Evolutionary conservation across 1,139 yeast species (phyloP).

Genomic region (Martiniozyma asiatica): DNA sequence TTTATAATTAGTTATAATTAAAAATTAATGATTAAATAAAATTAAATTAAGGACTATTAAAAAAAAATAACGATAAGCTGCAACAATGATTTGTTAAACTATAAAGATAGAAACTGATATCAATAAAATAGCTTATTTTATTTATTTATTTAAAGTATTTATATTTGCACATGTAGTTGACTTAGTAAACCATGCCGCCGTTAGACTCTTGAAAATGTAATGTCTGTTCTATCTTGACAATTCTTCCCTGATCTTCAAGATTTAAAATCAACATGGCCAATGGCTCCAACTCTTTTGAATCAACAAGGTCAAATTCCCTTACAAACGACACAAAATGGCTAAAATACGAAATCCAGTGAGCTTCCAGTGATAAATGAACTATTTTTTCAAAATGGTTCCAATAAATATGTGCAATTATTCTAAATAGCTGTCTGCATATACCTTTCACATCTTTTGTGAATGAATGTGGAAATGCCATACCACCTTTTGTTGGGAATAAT

Average conservation of each 20-base stretch:
- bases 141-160: too few relatives aligned
- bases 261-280: constrained; percentile 62
- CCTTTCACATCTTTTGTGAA: constrained; percentile 75
- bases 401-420: constrained; percentile 93
- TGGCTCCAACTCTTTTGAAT: constrained; percentile 70
- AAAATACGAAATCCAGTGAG: constrained; percentile 96
- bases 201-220: constrained; percentile 1
- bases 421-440: constrained; percentile 82
- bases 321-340: constrained; percentile 89
- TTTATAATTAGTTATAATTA: too few relatives aligned
- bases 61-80: too few relatives aligned
- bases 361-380: constrained; percentile 81
- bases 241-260: constrained; percentile 80
- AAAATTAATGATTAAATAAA: too few relatives aligned
- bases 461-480: constrained; percentile 86
- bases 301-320: constrained; percentile 73
- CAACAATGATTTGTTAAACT: too few relatives aligned
- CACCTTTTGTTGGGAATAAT: constrained; percentile 83
- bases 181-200: constrained; percentile 6
- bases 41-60: too few relatives aligned
- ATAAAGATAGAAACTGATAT: too few relatives aligned
- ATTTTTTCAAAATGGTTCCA: constrained; percentile 90
- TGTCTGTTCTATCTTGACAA: constrained; percentile 21
- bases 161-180: too few relatives aligned
- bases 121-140: too few relatives aligned